Base-by-base conservation (phyloP, 169 alveolate genomes). In the Cytauxzoon felis region DNA sequence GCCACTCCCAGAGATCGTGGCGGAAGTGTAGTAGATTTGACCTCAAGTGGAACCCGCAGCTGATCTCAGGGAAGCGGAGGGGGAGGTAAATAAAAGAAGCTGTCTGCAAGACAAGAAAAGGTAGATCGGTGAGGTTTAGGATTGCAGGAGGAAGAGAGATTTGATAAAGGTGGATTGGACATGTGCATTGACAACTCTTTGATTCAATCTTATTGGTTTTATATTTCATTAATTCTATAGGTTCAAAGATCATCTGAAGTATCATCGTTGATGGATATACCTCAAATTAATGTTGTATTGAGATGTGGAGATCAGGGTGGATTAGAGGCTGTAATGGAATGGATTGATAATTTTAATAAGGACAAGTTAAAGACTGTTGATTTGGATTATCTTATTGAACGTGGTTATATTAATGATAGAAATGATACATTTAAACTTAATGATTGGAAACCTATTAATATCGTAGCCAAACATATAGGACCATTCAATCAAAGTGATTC, bases 271-370 rank as follows among this genome's bases (percentile, higher is more conserved):
- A 26, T 9, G 42, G 29, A 23, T 13, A 21, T 57, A 64, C 84
- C 84, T 1, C 58, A 67, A 23, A 26, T 54, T 24, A 90, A 83
- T n/a, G 50, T 93, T 13, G 87, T 92, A 3, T 58, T 93, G 19
- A 90, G 92, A 42, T 94, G 96, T 21, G 68, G 90, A 13, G 93
- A 93, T 41, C 88, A 78, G 43, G 96, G 98, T 13, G 90, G 92
- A n/a, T 61, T 92, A 33, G 95, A 90, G 19, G 94, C 96, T 0
- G 71, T 93, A 1, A 54, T 78, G 2, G 81, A 90, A 43, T 91
- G 91, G 71, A 71, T 91, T 3, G 51, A 69, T 11, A 76, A 79
- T 49, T 69, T 87, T 45, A 75, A 58, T 6, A 57, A 73, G 40
- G 29, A 29, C 21, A 21, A 30, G 78, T 49, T 54, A 66, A 49